phyloP scores from a whole-genome alignment of 805 yeast genomes.

The Geotrichum ghanense region DNA sequence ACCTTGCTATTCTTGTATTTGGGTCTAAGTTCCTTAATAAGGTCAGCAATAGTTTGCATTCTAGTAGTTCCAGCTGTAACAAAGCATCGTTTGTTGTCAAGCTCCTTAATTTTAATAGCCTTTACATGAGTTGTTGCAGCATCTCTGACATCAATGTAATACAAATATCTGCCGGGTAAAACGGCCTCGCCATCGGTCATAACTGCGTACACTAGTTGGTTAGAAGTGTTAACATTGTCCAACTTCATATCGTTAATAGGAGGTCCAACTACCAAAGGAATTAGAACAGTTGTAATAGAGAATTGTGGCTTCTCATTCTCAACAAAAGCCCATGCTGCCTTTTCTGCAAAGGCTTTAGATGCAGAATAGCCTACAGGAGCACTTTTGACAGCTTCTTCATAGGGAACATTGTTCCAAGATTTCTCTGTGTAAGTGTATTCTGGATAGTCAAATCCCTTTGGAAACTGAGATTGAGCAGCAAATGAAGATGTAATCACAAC shows the following conservation, averaged over 20 bases:
- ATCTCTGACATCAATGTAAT: too few species aligned
- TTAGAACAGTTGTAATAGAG: slow-evolving; percentile 18
- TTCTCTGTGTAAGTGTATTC: slow-evolving; percentile 11
- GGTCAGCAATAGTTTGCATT: too few species aligned
- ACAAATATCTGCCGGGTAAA: too few species aligned
- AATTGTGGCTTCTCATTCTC: slow-evolving; percentile 18
- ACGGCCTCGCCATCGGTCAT: too few species aligned
- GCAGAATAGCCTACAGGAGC: slow-evolving; percentile 18
- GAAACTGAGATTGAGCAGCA: slow-evolving; percentile 34
- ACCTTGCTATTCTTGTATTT: too few species aligned
- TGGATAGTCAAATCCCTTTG: slow-evolving; percentile 18
- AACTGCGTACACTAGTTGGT: slow-evolving; percentile 17
- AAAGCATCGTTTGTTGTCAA: too few species aligned
- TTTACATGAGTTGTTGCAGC: too few species aligned
- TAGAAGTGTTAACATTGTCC: slow-evolving; percentile 29
- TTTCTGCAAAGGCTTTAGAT: slow-evolving; percentile 45
- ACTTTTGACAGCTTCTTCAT: not conserved
- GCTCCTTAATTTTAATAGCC: too few species aligned
- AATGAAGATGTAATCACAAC: slow-evolving; percentile 42
- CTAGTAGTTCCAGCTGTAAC: too few species aligned
- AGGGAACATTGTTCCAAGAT: slow-evolving; percentile 4
- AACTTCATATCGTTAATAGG: slow-evolving; percentile 14
- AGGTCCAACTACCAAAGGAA: slow-evolving; percentile 26
- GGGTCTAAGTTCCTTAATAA: too few species aligned
- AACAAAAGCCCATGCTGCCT: slow-evolving; percentile 42